phyloP scores from a whole-genome alignment of 306 rosid genomes.

The Mimosa pudica region DNA sequence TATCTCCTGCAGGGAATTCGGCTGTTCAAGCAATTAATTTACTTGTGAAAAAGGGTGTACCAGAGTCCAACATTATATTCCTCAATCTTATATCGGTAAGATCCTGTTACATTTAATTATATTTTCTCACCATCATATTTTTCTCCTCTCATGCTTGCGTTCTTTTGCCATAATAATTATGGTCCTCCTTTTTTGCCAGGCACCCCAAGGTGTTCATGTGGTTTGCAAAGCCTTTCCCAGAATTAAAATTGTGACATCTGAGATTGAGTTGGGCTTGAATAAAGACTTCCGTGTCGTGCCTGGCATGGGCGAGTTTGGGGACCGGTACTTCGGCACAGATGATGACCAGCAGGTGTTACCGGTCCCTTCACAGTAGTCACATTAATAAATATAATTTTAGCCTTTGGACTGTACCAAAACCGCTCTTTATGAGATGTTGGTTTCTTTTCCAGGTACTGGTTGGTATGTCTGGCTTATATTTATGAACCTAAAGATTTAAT shows the following conservation, averaged over 20 bases:
- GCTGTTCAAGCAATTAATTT: slow-evolving; percentile 93
- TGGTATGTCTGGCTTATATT: slow-evolving; percentile 22
- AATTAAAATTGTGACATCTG: slow-evolving; percentile 94
- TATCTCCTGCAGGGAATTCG: slow-evolving; percentile 66
- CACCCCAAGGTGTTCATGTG: slow-evolving; percentile 91
- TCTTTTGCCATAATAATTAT: slow-evolving; percentile 21
- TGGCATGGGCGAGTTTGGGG: slow-evolving; percentile 99
- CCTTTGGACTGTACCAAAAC: slow-evolving; percentile 16
- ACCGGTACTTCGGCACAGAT: slow-evolving; percentile 96
- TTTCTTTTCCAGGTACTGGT: slow-evolving; percentile 5
- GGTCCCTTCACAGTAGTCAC: slow-evolving; percentile 47
- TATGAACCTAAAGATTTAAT: not conserved
- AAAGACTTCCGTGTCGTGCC: slow-evolving; percentile 87
- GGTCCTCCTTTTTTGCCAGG: slow-evolving; percentile 55
- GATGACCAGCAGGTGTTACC: slow-evolving; percentile 62
- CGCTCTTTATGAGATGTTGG: slow-evolving; percentile 13
- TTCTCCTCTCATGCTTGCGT: slow-evolving; percentile 5
- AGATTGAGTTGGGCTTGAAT: slow-evolving; percentile 84
- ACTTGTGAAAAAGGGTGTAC: slow-evolving; percentile 82
- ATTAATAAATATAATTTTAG: slow-evolving; percentile 27
- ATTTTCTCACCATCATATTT: slow-evolving; percentile 2
- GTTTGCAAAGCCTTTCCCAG: slow-evolving; percentile 93
- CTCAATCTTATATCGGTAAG: slow-evolving; percentile 98
- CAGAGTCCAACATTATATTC: slow-evolving; percentile 94
- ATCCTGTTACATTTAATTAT: not conserved